Base-by-base conservation (phyloP, 75 land plant genomes). In the Pinus taeda region DNA sequence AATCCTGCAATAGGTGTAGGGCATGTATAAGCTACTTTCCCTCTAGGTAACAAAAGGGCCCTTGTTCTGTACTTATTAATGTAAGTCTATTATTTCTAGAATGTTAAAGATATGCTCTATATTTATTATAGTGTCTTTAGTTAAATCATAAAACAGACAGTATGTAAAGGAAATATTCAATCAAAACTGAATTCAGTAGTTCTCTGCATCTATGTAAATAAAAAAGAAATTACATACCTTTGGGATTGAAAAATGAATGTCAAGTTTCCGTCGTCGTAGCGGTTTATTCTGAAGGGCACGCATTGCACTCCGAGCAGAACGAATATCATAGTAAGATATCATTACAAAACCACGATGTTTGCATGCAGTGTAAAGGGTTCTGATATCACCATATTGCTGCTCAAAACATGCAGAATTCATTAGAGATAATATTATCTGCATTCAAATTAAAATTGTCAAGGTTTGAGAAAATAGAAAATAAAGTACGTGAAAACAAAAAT, bases 271-370 rank as follows among this genome's bases (percentile, higher is more conserved):
- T 62, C 98, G 88, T 21, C 98, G 79, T 26, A 95, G 64, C 17
- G 98, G 96, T 71, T 95, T 95, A 79, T 93, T 95, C 58, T 95
- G 98, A 63, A 95, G 79, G 57, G 91, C 92, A 60, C 94, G 89
- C 98, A 95, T 95, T 21, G 98, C 98, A 81, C 79, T 91, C 61
- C 98, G 92, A 59, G 98, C 98, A 78, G 88, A 90, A 45, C 98
- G 88, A 57, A 95, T 95, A 71, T 95, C 98, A 88, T 95, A 95
- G 78, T 95, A 95, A 30, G 98, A 93, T 77, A 95, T 95, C 98
- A 95, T 95, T 61, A 95, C 98, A 87, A 95, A 95, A 30, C 98
- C 98, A 65, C 98, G 89, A 77, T 95, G 98, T 84, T 95, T 95
- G 78, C 98, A 95, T 53, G 98, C 92, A 76, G 98, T 95, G 72